phyloP scores from a whole-genome alignment of 1,139 yeast species.

The Debaryomyces coudertii region DNA sequence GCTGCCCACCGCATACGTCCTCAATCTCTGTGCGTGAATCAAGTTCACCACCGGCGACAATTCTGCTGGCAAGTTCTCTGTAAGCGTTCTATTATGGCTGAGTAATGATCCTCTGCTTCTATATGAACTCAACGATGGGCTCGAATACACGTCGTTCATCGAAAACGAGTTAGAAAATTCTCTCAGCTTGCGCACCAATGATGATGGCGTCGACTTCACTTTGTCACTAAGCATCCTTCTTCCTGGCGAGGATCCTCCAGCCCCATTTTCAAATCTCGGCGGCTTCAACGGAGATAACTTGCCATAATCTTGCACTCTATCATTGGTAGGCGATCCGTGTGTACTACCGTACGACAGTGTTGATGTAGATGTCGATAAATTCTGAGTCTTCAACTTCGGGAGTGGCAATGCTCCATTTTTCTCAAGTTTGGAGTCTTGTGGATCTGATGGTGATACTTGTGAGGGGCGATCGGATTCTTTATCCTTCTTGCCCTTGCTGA shows the following conservation, averaged over 20 bases:
- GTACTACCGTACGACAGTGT: slow-evolving; percentile 7
- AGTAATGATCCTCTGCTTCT: slow-evolving; percentile 20
- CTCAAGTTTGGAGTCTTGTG: not conserved
- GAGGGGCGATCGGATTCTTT: not conserved
- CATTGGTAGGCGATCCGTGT: slow-evolving; percentile 8
- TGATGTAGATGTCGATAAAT: slow-evolving; percentile 4
- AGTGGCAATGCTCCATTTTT: slow-evolving; percentile 3
- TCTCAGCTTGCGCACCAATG: slow-evolving; percentile 43
- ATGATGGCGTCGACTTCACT: slow-evolving; percentile 40
- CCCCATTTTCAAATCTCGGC: slow-evolving; percentile 8
- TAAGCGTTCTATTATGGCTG: slow-evolving; percentile 26
- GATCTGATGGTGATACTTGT: not conserved
- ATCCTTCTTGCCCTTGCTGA: slow-evolving; percentile 8
- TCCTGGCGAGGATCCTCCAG: slow-evolving; percentile 12
- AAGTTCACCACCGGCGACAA: slow-evolving; percentile 46
- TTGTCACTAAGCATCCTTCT: slow-evolving; percentile 31
- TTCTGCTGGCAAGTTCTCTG: slow-evolving; percentile 40
- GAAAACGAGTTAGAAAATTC: slow-evolving; percentile 27
- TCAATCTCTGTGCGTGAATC: slow-evolving; percentile 44
- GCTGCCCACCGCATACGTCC: slow-evolving; percentile 41
- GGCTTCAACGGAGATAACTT: slow-evolving; percentile 9
- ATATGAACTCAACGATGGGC: slow-evolving; percentile 17
- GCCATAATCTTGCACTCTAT: slow-evolving; percentile 1
- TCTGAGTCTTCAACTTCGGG: slow-evolving; percentile 11
- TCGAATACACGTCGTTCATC: slow-evolving; percentile 18